Base-by-base conservation (phyloP, 768 basidiomycete species). In the Tricholoma sp. region DNA sequence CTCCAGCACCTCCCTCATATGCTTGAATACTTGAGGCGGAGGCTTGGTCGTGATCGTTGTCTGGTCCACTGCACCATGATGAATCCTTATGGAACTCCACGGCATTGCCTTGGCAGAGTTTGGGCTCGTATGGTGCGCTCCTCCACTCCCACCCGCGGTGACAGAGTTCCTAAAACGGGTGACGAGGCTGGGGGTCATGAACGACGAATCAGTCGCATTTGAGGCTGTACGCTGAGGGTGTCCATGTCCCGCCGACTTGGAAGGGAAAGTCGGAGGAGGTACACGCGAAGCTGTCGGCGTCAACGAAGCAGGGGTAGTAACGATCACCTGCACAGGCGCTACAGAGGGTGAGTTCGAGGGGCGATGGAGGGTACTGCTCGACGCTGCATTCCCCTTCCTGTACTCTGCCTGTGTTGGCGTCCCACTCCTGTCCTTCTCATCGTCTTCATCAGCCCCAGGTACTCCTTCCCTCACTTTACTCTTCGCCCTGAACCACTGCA, bases 401-500 rank as follows among this genome's bases (percentile, higher is more conserved):
- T 72, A 72, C 54, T 67, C 67, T 21, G 58, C 54, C 50, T 71
- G 69, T 2, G 71, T 68, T 10, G 72, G 66, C 10, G 71, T 74
- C 12, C 54, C 46, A 34, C 59, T 59, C 54, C 63, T 61, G 19
- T 63, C 61, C 49, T 61, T 61, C 14, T 66, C 65, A 16, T 63
- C 65, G 22, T 63, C 66, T 22, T 59, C 59, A 16, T 54, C 67
- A 47, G 66, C 62, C 8, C 71, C 73, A 45, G 47, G 27, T 14
- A 76, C 60, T 16, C 72, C 72, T 45, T 78, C 77, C 19, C 74
- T 63, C 14, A 71, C 76, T 63, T 83, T 87, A 66, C 84, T 86
- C 72, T 81, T 83, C 55, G 80, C 82, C 71, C 89, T 79, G 83
- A 99, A 98, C 97, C 97, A 99, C 62, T 94, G 88, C 96, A 98